Evolutionary conservation across 2,329 filamentous ascomycete genomes (phyloP).

Genomic region (Ophiocordyceps camponoti-saundersi): DNA sequence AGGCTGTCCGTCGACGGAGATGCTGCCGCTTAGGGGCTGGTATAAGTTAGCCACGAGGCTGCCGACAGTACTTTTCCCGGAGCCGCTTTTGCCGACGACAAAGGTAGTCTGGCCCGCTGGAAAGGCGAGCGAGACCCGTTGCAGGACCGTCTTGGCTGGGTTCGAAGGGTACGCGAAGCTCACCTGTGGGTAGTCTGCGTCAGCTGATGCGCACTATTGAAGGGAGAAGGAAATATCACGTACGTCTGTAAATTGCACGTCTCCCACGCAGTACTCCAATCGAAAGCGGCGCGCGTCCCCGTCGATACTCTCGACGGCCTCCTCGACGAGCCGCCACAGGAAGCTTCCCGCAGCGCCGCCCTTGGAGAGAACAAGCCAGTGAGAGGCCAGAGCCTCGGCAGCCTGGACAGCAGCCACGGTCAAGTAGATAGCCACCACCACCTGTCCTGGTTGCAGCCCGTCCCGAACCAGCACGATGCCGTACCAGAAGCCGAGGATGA

Average conservation of each 20-base stretch:
- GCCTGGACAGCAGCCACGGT: conserved; percentile 61
- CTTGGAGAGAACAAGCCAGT: conserved; percentile 62
- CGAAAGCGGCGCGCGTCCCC: not conserved
- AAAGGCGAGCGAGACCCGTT: conserved; percentile 50
- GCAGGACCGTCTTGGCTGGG: conserved; percentile 39
- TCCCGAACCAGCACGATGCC: conserved; percentile 52
- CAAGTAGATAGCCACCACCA: conserved; percentile 76
- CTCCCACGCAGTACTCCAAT: conserved; percentile 34
- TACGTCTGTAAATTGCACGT: conserved; percentile 55
- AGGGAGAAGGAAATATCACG: conserved; percentile 9
- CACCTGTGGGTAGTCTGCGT: conserved; percentile 30
- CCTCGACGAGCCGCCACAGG: conserved; percentile 29
- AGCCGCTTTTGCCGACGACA: conserved; percentile 73
- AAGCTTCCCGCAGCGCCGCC: conserved; percentile 57
- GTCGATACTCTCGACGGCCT: not conserved
- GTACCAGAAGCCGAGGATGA: conserved; percentile 84
- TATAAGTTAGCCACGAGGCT: conserved; percentile 72
- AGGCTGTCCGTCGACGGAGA: conserved; percentile 49
- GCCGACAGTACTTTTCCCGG: conserved; percentile 78
- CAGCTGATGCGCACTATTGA: not conserved
- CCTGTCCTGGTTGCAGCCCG: conserved; percentile 43
- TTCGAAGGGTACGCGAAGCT: conserved; percentile 69
- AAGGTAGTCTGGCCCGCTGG: conserved; percentile 58
- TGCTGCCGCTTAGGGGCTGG: conserved; percentile 42
- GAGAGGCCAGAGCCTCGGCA: conserved; percentile 56